Conservation (phyloP, 345 rosid species). For the Lagerstroemia speciosa region DNA sequence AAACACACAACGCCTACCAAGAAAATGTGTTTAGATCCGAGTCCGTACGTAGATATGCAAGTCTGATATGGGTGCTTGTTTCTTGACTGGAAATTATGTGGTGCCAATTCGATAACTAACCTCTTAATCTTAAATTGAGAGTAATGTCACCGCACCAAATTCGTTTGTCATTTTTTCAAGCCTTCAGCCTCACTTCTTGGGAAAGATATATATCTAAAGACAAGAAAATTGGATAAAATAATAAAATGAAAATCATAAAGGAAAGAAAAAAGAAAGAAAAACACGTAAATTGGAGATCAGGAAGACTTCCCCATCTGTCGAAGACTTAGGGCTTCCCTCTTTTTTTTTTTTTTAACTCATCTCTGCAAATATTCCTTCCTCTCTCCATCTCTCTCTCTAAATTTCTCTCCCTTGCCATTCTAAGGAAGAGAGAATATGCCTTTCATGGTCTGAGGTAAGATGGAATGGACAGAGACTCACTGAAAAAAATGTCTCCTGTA, state of each 20-base stretch:
- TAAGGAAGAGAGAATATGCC: conserved; percentile 6
- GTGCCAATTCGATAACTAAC: too few relatives aligned
- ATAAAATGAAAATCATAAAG: not conserved
- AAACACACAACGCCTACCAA: too few relatives aligned
- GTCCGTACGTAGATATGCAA: too few relatives aligned
- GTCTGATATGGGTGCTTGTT: too few relatives aligned
- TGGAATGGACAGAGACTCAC: not conserved
- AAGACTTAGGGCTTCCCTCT: conserved; percentile 25
- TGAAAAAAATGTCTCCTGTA: not conserved
- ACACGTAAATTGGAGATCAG: not conserved
- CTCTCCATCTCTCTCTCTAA: conserved; percentile 9
- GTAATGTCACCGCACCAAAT: too few relatives aligned
- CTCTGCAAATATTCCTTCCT: conserved; percentile 5
- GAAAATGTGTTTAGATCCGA: not conserved
- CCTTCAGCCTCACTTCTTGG: too few relatives aligned
- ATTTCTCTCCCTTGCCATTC: conserved; percentile 2
- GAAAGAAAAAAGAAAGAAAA: not conserved
- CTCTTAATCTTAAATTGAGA: too few relatives aligned
- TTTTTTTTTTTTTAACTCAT: conserved; percentile 7
- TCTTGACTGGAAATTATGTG: too few relatives aligned
- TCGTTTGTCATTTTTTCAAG: too few relatives aligned
- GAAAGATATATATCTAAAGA: too few relatives aligned
- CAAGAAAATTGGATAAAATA: not conserved
- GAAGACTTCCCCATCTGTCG: conserved; percentile 11
- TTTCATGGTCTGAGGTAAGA: conserved; percentile 10